Percentiles rank a stretch among this genome's conserved stretches.
These are phyloP conservation scores for Zopfia rhizophila DNA, from an alignment of 2,329 filamentous ascomycete genomes.

Conservation along the genomic window DNA sequence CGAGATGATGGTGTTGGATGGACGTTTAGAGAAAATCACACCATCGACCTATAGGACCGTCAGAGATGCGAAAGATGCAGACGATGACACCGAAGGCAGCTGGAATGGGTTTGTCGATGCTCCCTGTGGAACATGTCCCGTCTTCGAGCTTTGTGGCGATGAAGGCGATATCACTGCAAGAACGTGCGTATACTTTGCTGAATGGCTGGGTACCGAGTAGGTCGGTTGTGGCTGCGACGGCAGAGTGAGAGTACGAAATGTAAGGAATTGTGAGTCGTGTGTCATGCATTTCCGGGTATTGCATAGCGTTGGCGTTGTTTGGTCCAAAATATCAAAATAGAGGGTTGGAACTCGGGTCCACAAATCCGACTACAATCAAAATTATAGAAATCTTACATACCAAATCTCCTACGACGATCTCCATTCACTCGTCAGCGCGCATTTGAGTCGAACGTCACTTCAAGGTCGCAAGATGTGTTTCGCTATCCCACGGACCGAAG, in stretches of 20 bases:
- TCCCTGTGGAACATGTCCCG: constrained; percentile 91
- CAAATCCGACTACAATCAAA: too few relatives aligned
- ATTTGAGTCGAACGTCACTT: too few relatives aligned
- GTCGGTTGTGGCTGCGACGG: constrained; percentile 33
- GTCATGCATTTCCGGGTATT: background rate
- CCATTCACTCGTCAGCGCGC: too few relatives aligned
- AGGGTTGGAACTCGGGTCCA: too few relatives aligned
- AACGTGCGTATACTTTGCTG: constrained; percentile 90
- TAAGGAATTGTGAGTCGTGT: background rate
- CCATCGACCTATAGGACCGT: constrained; percentile 62
- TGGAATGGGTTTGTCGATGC: constrained; percentile 85
- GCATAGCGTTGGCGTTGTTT: constrained; percentile 1
- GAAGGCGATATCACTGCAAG: constrained; percentile 89
- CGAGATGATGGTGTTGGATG: constrained; percentile 89
- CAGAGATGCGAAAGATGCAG: constrained; percentile 39
- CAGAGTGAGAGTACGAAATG: background rate
- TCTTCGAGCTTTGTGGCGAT: constrained; percentile 91
- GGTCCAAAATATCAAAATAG: constrained; percentile 5
- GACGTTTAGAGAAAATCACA: constrained; percentile 75
- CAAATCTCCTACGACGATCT: too few relatives aligned
- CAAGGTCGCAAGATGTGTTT: too few relatives aligned
- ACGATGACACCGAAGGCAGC: constrained; percentile 56
- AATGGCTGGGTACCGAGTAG: constrained; percentile 71
- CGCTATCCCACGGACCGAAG: too few relatives aligned
- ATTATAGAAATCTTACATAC: too few relatives aligned